Evolutionary conservation across 306 rosid genomes (phyloP), one percentile per base, ranked within the genome.

Genomic region (Myrica gale): DNA sequence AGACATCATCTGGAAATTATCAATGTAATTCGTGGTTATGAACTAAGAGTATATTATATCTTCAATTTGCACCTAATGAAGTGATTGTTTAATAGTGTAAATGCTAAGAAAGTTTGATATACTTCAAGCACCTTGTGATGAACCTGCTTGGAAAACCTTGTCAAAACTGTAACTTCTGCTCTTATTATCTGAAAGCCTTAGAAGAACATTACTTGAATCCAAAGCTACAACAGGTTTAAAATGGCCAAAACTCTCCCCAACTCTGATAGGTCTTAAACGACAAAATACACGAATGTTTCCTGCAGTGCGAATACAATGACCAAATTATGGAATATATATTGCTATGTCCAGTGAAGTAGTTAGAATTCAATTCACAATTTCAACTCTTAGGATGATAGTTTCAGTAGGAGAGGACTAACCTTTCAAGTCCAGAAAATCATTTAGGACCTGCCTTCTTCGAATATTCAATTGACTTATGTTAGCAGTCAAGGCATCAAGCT

Each of bases 231-330:
- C 71, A 43, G 78, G 68, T 47, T 47, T 70, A 19, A 58, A 46
- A 15, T 7, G 74, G 69, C 80, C 80, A 54, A 74, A 82, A 67
- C 65, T 78, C 76, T 79, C 86, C 66, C 77, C 80, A 15, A 4
- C 44, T 41, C 44, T 52, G 19, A 70, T 71, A n/a, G 86, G 83
- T 71, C 81, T 83, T 43, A 79, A 79, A 43, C 83, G 86, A 47
- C 86, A 83, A 57, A 79, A 72, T 7, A 83, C 86, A 26, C 86
- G 81, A 62, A 83, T 83, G 51, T 79, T 83, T 44, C 86, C 86
- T 83, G 86, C 77, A 48, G 54, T 41, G 60, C 16, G 43, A 44
- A 19, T 46, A 61, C 70, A 55, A 43, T 53, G 60, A 77, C 68
- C 62, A 73, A 9, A 71, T 9, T 53, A 46, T 62, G 53, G 57